Evolutionary conservation across 139 green algal species (phyloP).

Genomic region (Chlorella sp.): DNA sequence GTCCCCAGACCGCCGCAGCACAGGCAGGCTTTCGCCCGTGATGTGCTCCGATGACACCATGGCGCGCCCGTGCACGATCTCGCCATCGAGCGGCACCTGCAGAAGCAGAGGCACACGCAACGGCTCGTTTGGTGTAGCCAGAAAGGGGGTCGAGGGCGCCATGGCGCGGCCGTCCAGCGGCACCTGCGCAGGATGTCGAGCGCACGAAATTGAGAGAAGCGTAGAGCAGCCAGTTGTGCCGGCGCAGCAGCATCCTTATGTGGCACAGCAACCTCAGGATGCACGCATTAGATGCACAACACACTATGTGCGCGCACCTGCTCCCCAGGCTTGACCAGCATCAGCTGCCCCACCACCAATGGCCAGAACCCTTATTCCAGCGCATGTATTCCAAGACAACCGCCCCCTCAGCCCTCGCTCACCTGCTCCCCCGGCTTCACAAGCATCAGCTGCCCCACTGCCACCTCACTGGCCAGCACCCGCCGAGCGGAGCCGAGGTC

Average conservation of each 20-base stretch:
- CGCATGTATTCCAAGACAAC: neutral
- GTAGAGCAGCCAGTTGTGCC: neutral
- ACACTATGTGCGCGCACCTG: too few relatives aligned
- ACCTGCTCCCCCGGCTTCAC: conserved; percentile 81
- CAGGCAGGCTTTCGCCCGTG: conserved; percentile 52
- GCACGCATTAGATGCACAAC: too few relatives aligned
- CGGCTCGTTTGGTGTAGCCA: neutral
- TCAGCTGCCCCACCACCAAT: too few relatives aligned
- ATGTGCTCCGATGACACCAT: conserved; percentile 80
- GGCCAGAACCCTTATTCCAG: neutral
- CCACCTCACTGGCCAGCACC: conserved; percentile 51
- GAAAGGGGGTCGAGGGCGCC: neutral
- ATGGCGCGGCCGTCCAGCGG: neutral
- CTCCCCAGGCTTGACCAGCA: too few relatives aligned
- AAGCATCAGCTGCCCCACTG: conserved; percentile 66
- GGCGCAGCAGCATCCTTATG: neutral
- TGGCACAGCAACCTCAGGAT: neutral
- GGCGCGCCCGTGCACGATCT: conserved; percentile 71
- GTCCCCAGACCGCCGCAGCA: conserved; percentile 23
- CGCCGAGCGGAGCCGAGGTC: conserved; percentile 11
- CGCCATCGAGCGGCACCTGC: conserved; percentile 84
- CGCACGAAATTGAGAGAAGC: neutral
- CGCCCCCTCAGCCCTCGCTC: neutral
- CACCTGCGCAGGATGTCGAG: neutral
- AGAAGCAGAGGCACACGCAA: neutral